Evolutionary conservation across 768 basidiomycete genomes (phyloP).

Genomic region (Kwoniella sp.): DNA sequence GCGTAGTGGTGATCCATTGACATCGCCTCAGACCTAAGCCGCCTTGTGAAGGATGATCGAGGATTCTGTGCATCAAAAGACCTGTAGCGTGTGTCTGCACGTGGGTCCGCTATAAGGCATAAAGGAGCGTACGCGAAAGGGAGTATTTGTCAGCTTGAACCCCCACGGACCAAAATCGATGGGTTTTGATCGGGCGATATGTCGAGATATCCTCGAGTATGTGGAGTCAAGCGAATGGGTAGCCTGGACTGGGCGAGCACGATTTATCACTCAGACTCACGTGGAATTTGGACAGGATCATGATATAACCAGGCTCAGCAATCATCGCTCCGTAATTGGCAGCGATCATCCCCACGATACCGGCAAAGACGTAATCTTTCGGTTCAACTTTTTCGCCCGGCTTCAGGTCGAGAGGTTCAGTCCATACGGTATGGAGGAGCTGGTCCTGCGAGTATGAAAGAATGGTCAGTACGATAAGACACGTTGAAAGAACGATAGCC

Average conservation of each 20-base stretch:
- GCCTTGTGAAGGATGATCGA: conserved; percentile 31
- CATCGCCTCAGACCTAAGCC: conserved; percentile 44
- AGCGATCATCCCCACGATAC: conserved; percentile 36
- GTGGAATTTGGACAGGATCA: conserved; percentile 31
- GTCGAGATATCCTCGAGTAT: too few relatives aligned
- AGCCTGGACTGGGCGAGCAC: too few relatives aligned
- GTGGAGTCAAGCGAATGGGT: too few relatives aligned
- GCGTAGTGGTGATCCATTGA: conserved; percentile 49
- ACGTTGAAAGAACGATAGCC: too few relatives aligned
- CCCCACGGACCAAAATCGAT: too few relatives aligned
- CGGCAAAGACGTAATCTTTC: conserved; percentile 36
- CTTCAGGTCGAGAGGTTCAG: conserved; percentile 18
- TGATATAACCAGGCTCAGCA: conserved; percentile 37
- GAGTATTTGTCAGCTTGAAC: too few relatives aligned
- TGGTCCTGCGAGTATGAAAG: conserved; percentile 7
- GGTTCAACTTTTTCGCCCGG: conserved; percentile 19
- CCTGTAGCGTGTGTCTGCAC: conserved; percentile 49
- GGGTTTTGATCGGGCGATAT: too few relatives aligned
- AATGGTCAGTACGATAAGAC: not conserved
- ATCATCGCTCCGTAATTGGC: conserved; percentile 27
- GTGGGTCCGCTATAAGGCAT: conserved; percentile 53
- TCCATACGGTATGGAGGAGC: conserved; percentile 37
- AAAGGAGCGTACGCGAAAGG: too few relatives aligned
- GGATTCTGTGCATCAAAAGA: conserved; percentile 41
- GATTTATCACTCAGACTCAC: conserved; percentile 18